Evolutionary conservation across 2,329 filamentous ascomycete genomes (phyloP).

Genomic region (Lasiodiplodia hormozganensis): DNA sequence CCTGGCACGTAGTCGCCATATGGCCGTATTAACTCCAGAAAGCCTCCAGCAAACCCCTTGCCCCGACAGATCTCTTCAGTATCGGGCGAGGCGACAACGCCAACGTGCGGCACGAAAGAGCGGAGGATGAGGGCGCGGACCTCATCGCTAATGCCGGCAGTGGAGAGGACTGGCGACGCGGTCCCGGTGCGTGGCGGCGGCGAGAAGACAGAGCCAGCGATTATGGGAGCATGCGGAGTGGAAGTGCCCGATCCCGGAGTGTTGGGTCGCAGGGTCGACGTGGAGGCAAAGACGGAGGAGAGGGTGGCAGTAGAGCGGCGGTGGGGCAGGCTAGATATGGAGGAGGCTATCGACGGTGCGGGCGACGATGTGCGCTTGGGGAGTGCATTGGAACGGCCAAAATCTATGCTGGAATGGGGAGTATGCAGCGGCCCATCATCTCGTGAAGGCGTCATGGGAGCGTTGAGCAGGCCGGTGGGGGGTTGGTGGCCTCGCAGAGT

Average conservation of each 20-base stretch:
- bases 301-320: constrained; percentile 60
- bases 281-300: constrained; percentile 60
- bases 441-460: constrained; percentile 49
- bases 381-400: constrained; percentile 62
- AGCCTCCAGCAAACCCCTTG: constrained; percentile 83
- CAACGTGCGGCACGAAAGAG: constrained; percentile 88
- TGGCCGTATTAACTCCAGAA: constrained; percentile 85
- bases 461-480: constrained; percentile 32
- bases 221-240: constrained; percentile 48
- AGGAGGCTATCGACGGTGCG: constrained; percentile 56
- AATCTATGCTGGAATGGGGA: constrained; percentile 61
- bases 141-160: constrained; percentile 57
- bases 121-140: constrained; percentile 73
- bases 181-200: constrained; percentile 48
- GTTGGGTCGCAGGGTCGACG: constrained; percentile 51
- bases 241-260: constrained; percentile 51
- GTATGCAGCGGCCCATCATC: constrained; percentile 46
- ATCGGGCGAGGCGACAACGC: constrained; percentile 84
- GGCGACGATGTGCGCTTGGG: constrained; percentile 65
- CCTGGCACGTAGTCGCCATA: constrained; percentile 90
- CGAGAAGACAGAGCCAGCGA: constrained; percentile 53
- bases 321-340: constrained; percentile 63
- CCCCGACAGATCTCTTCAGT: constrained; percentile 79
- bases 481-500: constrained; percentile 21
- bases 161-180: constrained; percentile 44